phyloP scores from a whole-genome alignment of 768 basidiomycete genomes.

The Coprinellus aureogranulatus region DNA sequence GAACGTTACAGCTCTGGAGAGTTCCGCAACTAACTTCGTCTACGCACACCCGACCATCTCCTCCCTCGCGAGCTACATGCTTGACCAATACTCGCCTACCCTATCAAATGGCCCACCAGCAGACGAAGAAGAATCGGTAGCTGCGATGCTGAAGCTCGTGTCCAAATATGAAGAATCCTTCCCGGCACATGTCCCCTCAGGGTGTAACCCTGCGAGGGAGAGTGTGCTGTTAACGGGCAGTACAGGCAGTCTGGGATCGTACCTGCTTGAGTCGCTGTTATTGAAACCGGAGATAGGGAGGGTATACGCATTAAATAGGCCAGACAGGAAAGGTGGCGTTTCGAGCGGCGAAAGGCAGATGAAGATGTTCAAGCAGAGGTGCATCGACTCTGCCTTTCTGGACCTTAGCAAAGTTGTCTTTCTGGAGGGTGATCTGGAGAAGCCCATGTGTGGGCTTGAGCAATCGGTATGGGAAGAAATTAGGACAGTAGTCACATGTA shows the following conservation, averaged over 20 bases:
- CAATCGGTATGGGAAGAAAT: constrained; percentile 28
- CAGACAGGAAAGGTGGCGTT: background rate
- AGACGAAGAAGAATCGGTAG: background rate
- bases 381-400: constrained; percentile 27
- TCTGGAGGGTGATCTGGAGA: constrained; percentile 35
- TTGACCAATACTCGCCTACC: background rate
- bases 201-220: constrained; percentile 8
- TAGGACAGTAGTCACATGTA: constrained; percentile 25
- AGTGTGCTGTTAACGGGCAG: constrained; percentile 35
- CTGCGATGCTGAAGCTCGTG: constrained; percentile 21
- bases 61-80: constrained; percentile 12
- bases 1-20: constrained; percentile 1
- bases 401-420: constrained; percentile 29
- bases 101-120: constrained; percentile 1
- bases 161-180: constrained; percentile 22
- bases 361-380: constrained; percentile 20
- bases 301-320: constrained; percentile 37
- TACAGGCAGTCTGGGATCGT: constrained; percentile 34
- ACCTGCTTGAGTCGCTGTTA: constrained; percentile 30
- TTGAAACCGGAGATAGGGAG: constrained; percentile 19
- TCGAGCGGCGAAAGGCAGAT: constrained; percentile 18
- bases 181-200: constrained; percentile 6
- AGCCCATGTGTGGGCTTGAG: constrained; percentile 25
- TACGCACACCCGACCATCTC: constrained; percentile 18
- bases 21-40: constrained; percentile 16